These are phyloP conservation scores for Spergularia azorica DNA, from an alignment of 179 eudicot genomes.

Conservation along the genomic window DNA sequence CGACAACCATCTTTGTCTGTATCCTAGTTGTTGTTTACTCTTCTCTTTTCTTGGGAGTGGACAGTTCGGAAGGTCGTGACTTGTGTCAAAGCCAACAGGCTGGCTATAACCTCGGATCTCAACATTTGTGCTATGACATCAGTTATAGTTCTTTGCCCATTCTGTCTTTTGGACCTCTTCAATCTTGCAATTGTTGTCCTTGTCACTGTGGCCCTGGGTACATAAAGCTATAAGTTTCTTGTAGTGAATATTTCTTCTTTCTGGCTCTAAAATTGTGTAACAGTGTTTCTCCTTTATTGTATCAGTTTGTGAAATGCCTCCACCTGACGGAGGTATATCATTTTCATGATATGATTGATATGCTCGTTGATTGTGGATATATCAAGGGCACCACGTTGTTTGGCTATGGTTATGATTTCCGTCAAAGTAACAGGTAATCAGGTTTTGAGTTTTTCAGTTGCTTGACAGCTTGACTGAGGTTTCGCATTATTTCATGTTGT, in stretches of 20 bases:
- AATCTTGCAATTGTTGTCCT: background rate
- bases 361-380: conserved; percentile 87
- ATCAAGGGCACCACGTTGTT: conserved; percentile 94
- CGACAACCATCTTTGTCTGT: background rate
- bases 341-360: conserved; percentile 94
- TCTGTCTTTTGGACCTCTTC: too few species aligned
- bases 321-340: conserved; percentile 78
- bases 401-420: conserved; percentile 95
- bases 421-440: conserved; percentile 88
- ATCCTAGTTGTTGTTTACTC: background rate
- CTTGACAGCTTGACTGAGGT: background rate
- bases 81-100: background rate
- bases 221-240: background rate
- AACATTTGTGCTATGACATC: background rate
- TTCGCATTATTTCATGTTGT: background rate
- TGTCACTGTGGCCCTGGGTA: background rate
- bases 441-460: background rate
- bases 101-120: background rate
- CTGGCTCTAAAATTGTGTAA: conserved; percentile 12
- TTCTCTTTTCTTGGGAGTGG: too few species aligned
- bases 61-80: too few species aligned
- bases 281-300: conserved; percentile 22
- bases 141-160: background rate
- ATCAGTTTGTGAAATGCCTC: conserved; percentile 67
- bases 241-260: background rate